Conservation (phyloP, 2,329 filamentous ascomycete species). For the Penicillium fuscoglaucum region DNA sequence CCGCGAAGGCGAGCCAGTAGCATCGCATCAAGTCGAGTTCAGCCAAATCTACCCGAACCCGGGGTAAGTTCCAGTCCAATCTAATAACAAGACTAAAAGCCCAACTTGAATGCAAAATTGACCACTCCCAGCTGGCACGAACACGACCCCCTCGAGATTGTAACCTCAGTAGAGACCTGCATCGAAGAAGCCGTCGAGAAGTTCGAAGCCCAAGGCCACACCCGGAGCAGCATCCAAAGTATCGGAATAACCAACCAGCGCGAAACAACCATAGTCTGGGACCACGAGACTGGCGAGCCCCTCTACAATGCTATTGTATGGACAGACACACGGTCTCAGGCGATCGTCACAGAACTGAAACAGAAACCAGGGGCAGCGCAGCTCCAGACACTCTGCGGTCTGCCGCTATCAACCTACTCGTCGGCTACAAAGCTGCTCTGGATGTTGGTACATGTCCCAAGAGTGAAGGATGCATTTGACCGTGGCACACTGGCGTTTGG, state of each 20-base stretch:
- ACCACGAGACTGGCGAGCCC: conserved; percentile 73
- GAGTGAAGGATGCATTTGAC: conserved; percentile 71
- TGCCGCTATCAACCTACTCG: conserved; percentile 84
- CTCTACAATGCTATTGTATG: conserved; percentile 84
- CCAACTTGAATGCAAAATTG: background rate
- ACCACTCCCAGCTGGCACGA: conserved; percentile 72
- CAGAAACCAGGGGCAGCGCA: conserved; percentile 63
- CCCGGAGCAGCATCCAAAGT: conserved; percentile 64
- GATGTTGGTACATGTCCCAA: conserved; percentile 71
- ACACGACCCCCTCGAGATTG: conserved; percentile 75
- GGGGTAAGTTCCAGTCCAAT: conserved; percentile 61
- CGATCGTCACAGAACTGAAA: conserved; percentile 75
- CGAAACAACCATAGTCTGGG: conserved; percentile 86
- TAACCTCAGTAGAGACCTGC: conserved; percentile 72
- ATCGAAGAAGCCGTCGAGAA: conserved; percentile 70
- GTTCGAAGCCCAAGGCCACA: conserved; percentile 67
- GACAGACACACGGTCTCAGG: conserved; percentile 79
- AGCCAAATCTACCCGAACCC: conserved; percentile 79
- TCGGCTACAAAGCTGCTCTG: conserved; percentile 82
- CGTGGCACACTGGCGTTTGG: conserved; percentile 75
- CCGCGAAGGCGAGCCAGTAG: conserved; percentile 71
- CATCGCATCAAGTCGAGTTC: conserved; percentile 82
- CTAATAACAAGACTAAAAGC: background rate
- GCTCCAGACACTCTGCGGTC: conserved; percentile 69
- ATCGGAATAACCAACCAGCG: conserved; percentile 89